phyloP scores from a whole-genome alignment of 1,284 basidiomycete species.

The Moesziomyces globuligerus region DNA sequence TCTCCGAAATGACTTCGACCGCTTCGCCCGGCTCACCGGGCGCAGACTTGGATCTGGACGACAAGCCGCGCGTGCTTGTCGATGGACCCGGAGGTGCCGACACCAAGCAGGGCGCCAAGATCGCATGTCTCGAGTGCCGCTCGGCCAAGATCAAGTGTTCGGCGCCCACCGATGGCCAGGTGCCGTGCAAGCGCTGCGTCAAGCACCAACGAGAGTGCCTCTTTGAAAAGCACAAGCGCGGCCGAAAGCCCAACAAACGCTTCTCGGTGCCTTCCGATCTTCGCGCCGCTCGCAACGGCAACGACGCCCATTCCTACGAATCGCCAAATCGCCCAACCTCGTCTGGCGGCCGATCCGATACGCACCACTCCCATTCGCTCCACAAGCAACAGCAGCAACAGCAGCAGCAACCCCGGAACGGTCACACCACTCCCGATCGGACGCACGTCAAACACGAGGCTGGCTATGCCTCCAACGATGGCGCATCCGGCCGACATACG shows the following conservation, averaged over 20 bases:
- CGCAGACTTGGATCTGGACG: constrained; percentile 33
- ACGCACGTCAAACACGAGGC: constrained; percentile 20
- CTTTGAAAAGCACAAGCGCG: constrained; percentile 59
- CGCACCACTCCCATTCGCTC: constrained; percentile 5
- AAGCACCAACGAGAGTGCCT: constrained; percentile 55
- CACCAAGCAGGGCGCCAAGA: constrained; percentile 57
- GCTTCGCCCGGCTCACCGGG: constrained; percentile 20
- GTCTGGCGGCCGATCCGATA: constrained; percentile 21
- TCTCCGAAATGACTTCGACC: constrained; percentile 25
- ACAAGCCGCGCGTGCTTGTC: constrained; percentile 52
- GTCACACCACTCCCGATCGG: constrained; percentile 26
- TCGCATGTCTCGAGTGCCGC: constrained; percentile 57
- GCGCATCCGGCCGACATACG: constrained; percentile 12
- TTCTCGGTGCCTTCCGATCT: constrained; percentile 49
- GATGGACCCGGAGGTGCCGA: constrained; percentile 58
- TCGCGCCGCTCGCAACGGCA: constrained; percentile 23
- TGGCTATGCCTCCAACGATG: constrained; percentile 11
- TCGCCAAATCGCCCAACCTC: constrained; percentile 19
- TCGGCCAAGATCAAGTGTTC: constrained; percentile 59
- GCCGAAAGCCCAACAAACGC: constrained; percentile 54
- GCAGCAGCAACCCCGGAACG: constrained; percentile 9
- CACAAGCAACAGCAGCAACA: neutral
- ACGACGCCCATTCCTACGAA: constrained; percentile 19
- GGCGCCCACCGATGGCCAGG: constrained; percentile 55
- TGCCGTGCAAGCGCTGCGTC: constrained; percentile 58